Conservation (phyloP, 305 asterid genomes). For the Solanum chacoense region DNA sequence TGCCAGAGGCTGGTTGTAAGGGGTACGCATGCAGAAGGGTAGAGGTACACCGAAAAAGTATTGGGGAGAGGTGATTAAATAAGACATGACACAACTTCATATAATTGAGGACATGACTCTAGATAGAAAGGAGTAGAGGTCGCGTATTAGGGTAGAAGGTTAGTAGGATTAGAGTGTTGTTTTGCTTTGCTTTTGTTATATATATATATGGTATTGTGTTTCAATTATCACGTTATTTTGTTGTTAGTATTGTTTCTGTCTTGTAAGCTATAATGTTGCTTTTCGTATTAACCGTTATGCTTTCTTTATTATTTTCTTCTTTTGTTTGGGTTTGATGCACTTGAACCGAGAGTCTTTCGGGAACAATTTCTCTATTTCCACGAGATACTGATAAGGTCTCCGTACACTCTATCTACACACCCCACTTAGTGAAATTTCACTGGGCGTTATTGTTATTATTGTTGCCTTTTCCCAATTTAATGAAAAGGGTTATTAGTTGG, state of each 20-base stretch:
- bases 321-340: background rate
- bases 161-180: background rate
- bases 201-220: background rate
- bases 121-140: background rate
- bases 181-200: background rate
- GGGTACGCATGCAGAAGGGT: background rate
- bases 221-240: no score
- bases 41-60: background rate
- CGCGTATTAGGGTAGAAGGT: no score
- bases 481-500: no score
- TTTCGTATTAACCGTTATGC: no score
- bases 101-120: accelerated
- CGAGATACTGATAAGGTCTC: no score
- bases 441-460: no score
- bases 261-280: background rate
- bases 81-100: background rate
- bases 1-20: background rate
- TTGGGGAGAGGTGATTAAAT: background rate
- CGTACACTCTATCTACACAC: no score
- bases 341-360: accelerated
- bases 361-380: no score
- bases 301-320: no score
- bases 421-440: no score
- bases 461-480: background rate
- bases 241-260: no score